These are phyloP conservation scores for Coemansia sp. DNA, from an alignment of 192 early-diverging fungal species.

Conservation along the genomic window DNA sequence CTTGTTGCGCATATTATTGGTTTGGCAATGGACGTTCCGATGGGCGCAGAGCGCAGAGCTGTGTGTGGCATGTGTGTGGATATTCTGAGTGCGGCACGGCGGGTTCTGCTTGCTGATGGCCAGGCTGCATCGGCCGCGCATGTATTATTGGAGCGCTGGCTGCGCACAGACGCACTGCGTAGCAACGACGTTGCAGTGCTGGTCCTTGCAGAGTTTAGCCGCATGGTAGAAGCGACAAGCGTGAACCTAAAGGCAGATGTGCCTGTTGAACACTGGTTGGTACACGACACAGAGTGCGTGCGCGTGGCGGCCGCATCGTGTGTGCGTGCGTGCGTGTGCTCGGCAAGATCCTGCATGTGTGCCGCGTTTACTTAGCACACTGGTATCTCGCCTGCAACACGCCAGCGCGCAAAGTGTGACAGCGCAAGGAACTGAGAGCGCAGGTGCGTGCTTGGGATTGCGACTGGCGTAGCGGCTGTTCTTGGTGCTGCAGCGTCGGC, in stretches of 20 bases:
- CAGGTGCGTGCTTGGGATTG: slow-evolving; percentile 59
- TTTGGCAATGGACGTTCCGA: slow-evolving; percentile 59
- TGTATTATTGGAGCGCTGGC: slow-evolving; percentile 12
- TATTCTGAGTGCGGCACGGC: slow-evolving; percentile 56
- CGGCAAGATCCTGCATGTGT: not conserved
- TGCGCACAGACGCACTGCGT: not conserved
- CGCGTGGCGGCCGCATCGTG: slow-evolving; percentile 73
- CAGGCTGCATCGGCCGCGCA: slow-evolving; percentile 3
- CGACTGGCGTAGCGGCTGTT: slow-evolving; percentile 62
- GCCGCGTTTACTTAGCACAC: slow-evolving; percentile 59
- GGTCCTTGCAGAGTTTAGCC: slow-evolving; percentile 44
- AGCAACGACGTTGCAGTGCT: slow-evolving; percentile 29
- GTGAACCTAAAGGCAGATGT: slow-evolving; percentile 36
- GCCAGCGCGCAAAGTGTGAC: slow-evolving; percentile 52
- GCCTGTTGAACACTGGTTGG: slow-evolving; percentile 66
- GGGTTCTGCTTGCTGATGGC: not conserved
- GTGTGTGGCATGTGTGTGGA: slow-evolving; percentile 73
- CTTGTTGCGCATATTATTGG: slow-evolving; percentile 72
- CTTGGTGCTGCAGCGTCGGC: slow-evolving; percentile 47
- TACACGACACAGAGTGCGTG: slow-evolving; percentile 67
- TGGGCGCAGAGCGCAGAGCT: slow-evolving; percentile 13
- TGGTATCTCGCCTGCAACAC: slow-evolving; percentile 72
- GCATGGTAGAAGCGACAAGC: not conserved
- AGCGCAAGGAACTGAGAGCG: slow-evolving; percentile 1
- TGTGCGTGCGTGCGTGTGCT: slow-evolving; percentile 59